Evolutionary conservation across 495 filamentous ascomycete genomes (phyloP), one percentile per base, ranked within the genome.

Genomic region (Hyphodiscus hymeniophilus): DNA sequence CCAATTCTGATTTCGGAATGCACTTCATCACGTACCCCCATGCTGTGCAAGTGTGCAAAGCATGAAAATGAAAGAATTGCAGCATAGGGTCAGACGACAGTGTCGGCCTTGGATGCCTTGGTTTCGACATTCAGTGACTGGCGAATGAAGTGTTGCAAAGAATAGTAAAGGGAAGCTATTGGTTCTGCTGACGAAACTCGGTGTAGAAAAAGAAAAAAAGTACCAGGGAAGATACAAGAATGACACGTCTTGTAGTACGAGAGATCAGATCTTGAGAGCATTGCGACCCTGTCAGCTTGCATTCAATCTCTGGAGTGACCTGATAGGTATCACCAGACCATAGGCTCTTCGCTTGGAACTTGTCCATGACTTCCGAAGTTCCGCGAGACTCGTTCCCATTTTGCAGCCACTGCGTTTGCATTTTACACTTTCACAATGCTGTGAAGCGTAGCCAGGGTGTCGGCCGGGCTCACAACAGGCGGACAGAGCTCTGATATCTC

Each of bases 181-280:
- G 6, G 30, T 15, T 24, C 8, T 3, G 31, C 20, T 41, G 16
- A 11, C 18, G 10, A 41, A 21, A 24, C 18, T 7, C 11, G 7
- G 18, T 6, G 11, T 24, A 41, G 10, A 10, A 24, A 8, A 16
- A 20, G 38, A 41, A 22, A 22, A 7, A 18, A 13, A 36, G 8
- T 15, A 6, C 3, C 7, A n/a, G 12, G 16, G 23, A 43, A 16
- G 18, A 36, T 3, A n/a, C 18, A 18, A 6, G 7, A 31, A 13
- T 24, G 47, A 34, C 24, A 35, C 39, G 30, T 43, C 47, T 43
- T 24, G 28, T 44, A 32, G 31, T 31, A 50, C 47, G 32, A 50
- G 47, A 50, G 38, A 44, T 38, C 32, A 13, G 40, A 39, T 35
- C 30, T 50, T 44, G 24, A 41, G 31, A 39, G 38, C 4, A 15